These are phyloP conservation scores for Tubosaeta sp. DNA, from an alignment of 768 basidiomycete species.

Conservation along the genomic window DNA sequence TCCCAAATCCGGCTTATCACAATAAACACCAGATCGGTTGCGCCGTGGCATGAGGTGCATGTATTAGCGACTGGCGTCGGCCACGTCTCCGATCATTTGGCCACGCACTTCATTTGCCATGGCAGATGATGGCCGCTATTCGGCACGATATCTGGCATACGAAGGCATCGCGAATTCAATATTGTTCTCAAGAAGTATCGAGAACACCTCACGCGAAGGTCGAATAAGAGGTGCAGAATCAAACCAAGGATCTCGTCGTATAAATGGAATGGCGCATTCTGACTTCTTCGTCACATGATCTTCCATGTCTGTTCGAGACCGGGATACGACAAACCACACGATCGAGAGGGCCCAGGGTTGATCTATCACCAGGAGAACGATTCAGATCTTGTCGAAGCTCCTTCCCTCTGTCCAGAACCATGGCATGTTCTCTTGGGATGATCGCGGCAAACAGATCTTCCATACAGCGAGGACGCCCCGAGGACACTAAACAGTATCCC, in stretches of 20 bases:
- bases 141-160: background rate
- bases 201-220: background rate
- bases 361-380: too few relatives aligned
- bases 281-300: background rate
- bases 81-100: background rate
- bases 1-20: background rate
- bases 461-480: too few relatives aligned
- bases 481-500: background rate
- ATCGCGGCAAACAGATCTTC: too few relatives aligned
- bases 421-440: too few relatives aligned
- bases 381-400: too few relatives aligned
- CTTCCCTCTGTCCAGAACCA: too few relatives aligned
- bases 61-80: background rate
- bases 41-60: background rate
- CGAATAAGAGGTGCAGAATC: background rate
- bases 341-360: background rate
- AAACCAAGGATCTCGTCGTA: background rate
- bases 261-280: too few relatives aligned
- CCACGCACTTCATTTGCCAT: background rate
- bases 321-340: background rate
- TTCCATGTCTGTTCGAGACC: background rate
- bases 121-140: background rate
- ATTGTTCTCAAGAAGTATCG: background rate
- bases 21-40: background rate
- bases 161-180: background rate